Conservation (phyloP, 805 yeast species). For the Tetrapisispora fleetii region DNA sequence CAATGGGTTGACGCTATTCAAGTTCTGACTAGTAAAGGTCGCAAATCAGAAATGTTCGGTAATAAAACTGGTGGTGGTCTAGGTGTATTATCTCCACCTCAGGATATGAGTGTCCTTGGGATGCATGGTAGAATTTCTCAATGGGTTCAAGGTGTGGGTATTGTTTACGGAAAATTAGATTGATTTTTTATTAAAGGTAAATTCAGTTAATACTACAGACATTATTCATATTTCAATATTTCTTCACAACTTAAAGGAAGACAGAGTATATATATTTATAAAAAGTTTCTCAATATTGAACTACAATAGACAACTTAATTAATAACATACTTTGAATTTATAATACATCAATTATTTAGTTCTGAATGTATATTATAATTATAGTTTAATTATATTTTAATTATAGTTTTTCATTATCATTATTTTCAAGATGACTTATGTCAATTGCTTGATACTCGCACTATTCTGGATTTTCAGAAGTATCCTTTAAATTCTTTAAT, state of each 20-base stretch:
- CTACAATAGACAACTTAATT: too few species aligned
- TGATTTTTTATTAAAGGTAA: background rate
- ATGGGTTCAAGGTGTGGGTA: constrained; percentile 72
- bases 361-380: background rate
- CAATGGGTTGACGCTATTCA: constrained; percentile 87
- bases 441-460: background rate
- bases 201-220: background rate
- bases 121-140: constrained; percentile 54
- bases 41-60: constrained; percentile 52
- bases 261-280: too few species aligned
- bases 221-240: too few species aligned
- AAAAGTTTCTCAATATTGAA: too few species aligned
- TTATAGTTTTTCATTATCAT: background rate
- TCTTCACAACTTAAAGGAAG: too few species aligned
- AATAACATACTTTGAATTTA: background rate
- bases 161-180: constrained; percentile 38
- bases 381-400: background rate
- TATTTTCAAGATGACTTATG: background rate
- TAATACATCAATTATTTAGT: background rate
- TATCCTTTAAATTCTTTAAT: constrained; percentile 14
- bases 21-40: constrained; percentile 49
- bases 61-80: constrained; percentile 58
- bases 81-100: constrained; percentile 51
- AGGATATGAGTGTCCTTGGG: constrained; percentile 53
- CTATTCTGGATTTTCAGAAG: background rate